Conservation (phyloP, 2,329 filamentous ascomycete genomes). For the Aspergillus piperis region DNA sequence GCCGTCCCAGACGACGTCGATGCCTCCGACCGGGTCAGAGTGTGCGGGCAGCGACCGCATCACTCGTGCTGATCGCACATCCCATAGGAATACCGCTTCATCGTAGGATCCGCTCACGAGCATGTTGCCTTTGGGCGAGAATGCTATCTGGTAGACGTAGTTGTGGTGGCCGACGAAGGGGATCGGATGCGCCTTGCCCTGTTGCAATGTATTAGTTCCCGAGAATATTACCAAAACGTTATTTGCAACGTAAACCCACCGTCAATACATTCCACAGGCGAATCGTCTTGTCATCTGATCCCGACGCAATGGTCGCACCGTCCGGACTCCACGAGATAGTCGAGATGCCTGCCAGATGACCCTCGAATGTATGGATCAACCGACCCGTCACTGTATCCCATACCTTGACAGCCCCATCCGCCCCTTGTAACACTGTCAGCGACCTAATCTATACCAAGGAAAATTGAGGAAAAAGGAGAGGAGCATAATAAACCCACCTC, state of each 20-base stretch:
- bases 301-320: constrained; percentile 81
- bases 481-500: constrained; percentile 53
- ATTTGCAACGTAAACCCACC: constrained; percentile 32
- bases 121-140: constrained; percentile 98
- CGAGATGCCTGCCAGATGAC: constrained; percentile 88
- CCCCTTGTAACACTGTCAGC: constrained; percentile 50
- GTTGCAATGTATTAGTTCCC: not conserved
- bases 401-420: constrained; percentile 86
- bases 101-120: constrained; percentile 94
- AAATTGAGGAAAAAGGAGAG: too few relatives aligned
- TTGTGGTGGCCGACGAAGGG: constrained; percentile 86
- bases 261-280: constrained; percentile 78
- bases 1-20: constrained; percentile 90
- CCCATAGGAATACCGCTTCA: constrained; percentile 96
- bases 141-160: constrained; percentile 91
- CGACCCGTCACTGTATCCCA: constrained; percentile 80
- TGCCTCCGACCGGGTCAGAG: constrained; percentile 88
- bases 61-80: constrained; percentile 80
- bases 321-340: constrained; percentile 95
- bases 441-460: not conserved
- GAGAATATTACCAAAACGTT: not conserved
- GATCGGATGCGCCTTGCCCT: constrained; percentile 59
- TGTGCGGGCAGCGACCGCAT: constrained; percentile 94
- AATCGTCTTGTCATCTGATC: constrained; percentile 95
- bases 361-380: constrained; percentile 85